A percentile compares a stretch with the other conserved stretches of the same genome.
Evolutionary conservation across 139 green algal species (phyloP).

Genomic region (Haematococcus sp.): DNA sequence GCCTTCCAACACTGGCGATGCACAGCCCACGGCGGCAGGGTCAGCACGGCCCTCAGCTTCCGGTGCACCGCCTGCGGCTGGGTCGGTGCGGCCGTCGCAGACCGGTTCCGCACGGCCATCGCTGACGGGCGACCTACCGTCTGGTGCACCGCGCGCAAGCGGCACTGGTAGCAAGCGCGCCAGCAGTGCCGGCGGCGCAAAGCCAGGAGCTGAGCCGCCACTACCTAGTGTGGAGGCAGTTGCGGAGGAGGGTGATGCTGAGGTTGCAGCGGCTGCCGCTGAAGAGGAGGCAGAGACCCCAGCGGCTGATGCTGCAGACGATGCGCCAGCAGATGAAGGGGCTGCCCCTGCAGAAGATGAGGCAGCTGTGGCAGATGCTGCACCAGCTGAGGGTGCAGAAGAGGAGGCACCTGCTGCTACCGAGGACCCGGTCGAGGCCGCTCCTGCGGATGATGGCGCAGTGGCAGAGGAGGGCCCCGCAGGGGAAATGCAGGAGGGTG

Average conservation of each 20-base stretch:
- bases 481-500: too few relatives aligned
- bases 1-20: too few relatives aligned
- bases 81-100: too few relatives aligned
- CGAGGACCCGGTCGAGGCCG: background rate
- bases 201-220: too few relatives aligned
- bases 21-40: too few relatives aligned
- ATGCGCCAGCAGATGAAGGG: background rate
- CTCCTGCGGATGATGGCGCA: background rate
- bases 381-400: slow-evolving; percentile 1
- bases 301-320: background rate
- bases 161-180: slow-evolving; percentile 6
- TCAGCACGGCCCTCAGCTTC: too few relatives aligned
- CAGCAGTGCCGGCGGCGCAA: background rate
- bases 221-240: slow-evolving; percentile 11
- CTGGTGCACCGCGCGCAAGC: background rate
- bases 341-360: background rate
- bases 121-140: background rate
- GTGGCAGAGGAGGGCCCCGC: too few relatives aligned
- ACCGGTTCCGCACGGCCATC: too few relatives aligned
- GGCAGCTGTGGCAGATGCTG: slow-evolving; percentile 5
- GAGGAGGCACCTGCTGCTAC: background rate
- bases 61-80: too few relatives aligned
- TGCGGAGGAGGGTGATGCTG: background rate
- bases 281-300: background rate
- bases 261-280: background rate